Base-by-base conservation (phyloP, 1,139 yeast genomes). In the Torulaspora globosa region DNA sequence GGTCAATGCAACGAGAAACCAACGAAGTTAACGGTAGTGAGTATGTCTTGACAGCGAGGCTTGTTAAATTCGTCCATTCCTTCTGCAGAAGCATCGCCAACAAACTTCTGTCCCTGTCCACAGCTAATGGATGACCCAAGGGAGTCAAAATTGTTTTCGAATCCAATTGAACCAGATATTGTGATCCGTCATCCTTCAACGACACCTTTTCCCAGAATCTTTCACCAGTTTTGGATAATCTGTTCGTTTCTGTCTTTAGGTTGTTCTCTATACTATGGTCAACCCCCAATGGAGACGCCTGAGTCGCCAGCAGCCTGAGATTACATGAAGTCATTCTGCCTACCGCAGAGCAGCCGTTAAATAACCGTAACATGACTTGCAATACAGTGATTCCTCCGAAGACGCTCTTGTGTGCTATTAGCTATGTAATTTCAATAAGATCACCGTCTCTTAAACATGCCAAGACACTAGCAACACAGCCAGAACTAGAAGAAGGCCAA, bases 131-230 rank as follows among this genome's bases (percentile, higher is more conserved):
- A 62, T 80, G 74, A 1, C 97, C 97, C 43, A 82, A 68, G 0
- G 97, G 96, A 0, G 98, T 90, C 61, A 82, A 83, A 53, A 92
- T 70, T 0, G 95, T 76, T 63, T 84, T 85, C 0, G 77, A 74
- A 58, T 87, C 97, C 38, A 92, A 70, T 50, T 80, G 80, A 24
- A 92, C 72, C 27, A 74, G 76, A 49, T 70, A 70, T n/a, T 69
- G 52, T 2, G 60, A 57, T 0, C 55, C 61, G 1, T 55, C 51
- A 24, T 68, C 65, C 21, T 66, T 56, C 11, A 85, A 71, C 23
- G 73, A 75, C 8, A 88, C 95, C 47, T 80, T 77, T 49, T 84
- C 87, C 97, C 97, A 92, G 64, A 92, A 90, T 65, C 81, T 82
- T 42, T 79, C 73, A 44, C 85, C 68, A 0, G 95, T 83, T 62